Conservation (phyloP, 495 filamentous ascomycete species). For the Aspergillus olivimuriae region DNA sequence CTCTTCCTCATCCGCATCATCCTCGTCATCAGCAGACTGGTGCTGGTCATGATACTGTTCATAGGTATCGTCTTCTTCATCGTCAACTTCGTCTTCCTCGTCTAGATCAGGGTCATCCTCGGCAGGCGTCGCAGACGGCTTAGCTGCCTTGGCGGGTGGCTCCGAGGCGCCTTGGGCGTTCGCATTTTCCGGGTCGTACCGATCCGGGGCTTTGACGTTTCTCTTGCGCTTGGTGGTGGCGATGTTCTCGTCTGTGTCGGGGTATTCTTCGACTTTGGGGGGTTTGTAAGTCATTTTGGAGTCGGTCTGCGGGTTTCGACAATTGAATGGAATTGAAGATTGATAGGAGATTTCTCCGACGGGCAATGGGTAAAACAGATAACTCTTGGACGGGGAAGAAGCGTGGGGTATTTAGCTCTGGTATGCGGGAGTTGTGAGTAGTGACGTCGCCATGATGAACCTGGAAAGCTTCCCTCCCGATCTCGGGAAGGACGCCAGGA, state of each 20-base stretch:
- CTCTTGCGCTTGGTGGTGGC: conserved; percentile 16
- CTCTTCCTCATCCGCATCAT: not conserved
- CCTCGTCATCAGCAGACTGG: no score
- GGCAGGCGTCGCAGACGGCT: not conserved
- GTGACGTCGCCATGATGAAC: conserved; percentile 11
- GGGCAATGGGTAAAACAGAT: no score
- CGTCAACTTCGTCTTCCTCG: conserved; percentile 1
- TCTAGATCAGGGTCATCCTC: conserved; percentile 3
- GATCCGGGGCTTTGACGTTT: conserved; percentile 6
- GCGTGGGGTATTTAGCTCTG: not conserved
- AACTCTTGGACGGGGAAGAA: not conserved
- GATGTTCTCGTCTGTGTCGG: conserved; percentile 11
- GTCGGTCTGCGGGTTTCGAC: no score
- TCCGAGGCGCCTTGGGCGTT: conserved; percentile 6
- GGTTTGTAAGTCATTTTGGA: conserved; percentile 20
- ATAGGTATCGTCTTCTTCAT: conserved; percentile 5
- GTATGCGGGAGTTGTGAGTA: not conserved
- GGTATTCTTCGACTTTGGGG: conserved; percentile 16
- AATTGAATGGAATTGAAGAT: not conserved
- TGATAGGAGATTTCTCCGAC: not conserved
- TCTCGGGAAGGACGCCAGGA: not conserved
- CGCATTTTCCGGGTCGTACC: no score
- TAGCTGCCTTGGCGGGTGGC: conserved; percentile 16
- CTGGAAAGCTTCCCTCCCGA: not conserved
- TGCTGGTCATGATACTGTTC: conserved; percentile 1